Evolutionary conservation across 2,329 filamentous ascomycete species (phyloP).

Genomic region (Epichloe coenophiala): DNA sequence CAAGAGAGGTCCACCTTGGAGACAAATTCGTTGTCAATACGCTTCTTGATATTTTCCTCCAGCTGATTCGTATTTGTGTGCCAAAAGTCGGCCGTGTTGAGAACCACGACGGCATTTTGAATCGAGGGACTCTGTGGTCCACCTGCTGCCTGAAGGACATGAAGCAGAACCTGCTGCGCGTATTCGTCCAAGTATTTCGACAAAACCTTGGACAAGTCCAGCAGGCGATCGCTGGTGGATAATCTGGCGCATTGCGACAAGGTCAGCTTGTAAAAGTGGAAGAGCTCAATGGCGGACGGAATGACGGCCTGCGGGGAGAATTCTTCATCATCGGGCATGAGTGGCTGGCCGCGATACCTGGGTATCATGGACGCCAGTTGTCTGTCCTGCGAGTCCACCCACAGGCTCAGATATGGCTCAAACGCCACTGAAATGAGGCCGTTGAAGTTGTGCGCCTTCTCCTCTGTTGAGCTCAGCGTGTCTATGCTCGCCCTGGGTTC

Average conservation of each 20-base stretch:
- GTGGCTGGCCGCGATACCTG: conserved; percentile 70
- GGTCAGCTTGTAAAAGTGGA: conserved; percentile 90
- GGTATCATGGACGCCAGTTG: conserved; percentile 75
- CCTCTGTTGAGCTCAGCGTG: conserved; percentile 68
- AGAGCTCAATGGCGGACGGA: conserved; percentile 86
- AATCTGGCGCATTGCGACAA: conserved; percentile 92
- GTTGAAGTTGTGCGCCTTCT: conserved; percentile 64
- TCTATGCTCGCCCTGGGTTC: conserved; percentile 73
- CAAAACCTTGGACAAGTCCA: conserved; percentile 74
- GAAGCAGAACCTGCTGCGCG: conserved; percentile 77
- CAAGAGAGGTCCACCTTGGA: conserved; percentile 75
- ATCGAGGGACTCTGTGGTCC: conserved; percentile 40
- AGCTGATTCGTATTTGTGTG: conserved; percentile 85
- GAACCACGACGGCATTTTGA: conserved; percentile 69
- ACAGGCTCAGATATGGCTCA: conserved; percentile 89
- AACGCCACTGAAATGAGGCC: conserved; percentile 93
- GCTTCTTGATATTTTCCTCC: conserved; percentile 85
- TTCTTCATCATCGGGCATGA: conserved; percentile 75
- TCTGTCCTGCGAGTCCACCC: conserved; percentile 93
- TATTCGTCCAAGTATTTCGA: conserved; percentile 94
- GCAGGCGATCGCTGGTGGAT: conserved; percentile 74
- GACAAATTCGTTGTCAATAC: conserved; percentile 68
- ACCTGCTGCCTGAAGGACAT: conserved; percentile 46
- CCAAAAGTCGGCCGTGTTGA: conserved; percentile 97
- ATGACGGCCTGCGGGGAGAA: conserved; percentile 86